Evolutionary conservation across 129 eudicot genomes (phyloP).

Genomic region (Arctium lappa): DNA sequence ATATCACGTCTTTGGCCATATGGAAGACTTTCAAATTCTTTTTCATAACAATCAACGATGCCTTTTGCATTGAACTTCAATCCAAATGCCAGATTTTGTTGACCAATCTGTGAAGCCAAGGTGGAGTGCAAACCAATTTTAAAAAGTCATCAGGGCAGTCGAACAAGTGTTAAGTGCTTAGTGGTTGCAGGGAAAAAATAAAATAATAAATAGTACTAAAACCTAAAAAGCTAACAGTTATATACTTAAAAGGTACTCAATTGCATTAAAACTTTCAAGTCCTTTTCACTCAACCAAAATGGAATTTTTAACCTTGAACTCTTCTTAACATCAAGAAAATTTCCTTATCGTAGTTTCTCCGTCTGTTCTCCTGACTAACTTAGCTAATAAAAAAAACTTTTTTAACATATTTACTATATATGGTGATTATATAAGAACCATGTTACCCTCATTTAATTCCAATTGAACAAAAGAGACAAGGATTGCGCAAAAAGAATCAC

Average conservation of each 20-base stretch:
- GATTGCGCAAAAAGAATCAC: too few relatives aligned
- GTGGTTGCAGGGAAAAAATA: background rate
- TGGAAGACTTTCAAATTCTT: conserved; percentile 48
- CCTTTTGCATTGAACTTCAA: conserved; percentile 82
- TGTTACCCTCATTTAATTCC: too few relatives aligned
- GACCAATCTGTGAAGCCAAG: conserved; percentile 60
- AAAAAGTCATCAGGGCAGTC: background rate
- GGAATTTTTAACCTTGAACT: background rate
- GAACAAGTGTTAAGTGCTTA: background rate
- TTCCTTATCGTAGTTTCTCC: background rate
- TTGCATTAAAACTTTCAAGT: background rate
- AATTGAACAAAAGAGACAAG: too few relatives aligned
- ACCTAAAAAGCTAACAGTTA: background rate
- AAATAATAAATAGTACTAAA: background rate
- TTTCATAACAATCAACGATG: conserved; percentile 73
- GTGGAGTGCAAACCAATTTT: conserved; percentile 2
- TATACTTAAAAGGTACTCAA: background rate
- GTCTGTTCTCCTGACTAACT: background rate
- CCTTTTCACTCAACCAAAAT: background rate
- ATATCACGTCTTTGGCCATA: conserved; percentile 63
- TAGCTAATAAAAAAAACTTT: background rate
- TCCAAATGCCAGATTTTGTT: conserved; percentile 79
- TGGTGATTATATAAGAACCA: too few relatives aligned
- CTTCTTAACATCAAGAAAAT: background rate
- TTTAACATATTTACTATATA: too few relatives aligned